Conservation (phyloP, 352 stramenopile species). For the Phytopythium boreale region DNA sequence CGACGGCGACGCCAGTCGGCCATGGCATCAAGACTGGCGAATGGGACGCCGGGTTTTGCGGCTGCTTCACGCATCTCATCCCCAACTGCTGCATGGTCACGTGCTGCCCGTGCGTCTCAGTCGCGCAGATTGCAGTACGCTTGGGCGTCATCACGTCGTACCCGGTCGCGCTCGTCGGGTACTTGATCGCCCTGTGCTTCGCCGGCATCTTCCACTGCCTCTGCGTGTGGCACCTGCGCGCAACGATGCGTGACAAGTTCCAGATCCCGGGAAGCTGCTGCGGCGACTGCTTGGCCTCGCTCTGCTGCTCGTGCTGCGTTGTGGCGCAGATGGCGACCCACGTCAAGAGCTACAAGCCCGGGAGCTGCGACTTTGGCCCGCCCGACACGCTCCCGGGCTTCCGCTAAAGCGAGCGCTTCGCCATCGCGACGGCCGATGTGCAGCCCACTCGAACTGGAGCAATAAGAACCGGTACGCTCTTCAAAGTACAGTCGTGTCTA, state of each 20-base stretch:
- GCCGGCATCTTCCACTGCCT: slow-evolving; percentile 8
- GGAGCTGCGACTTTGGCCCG: slow-evolving; percentile 21
- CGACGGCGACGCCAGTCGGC: background rate
- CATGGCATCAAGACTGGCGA: slow-evolving; percentile 1
- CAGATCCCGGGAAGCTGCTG: slow-evolving; percentile 32
- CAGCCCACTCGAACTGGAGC: no score
- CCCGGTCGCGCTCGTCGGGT: slow-evolving; percentile 1
- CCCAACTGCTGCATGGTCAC: slow-evolving; percentile 21
- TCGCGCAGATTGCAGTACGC: slow-evolving; percentile 14
- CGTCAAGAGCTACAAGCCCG: no score
- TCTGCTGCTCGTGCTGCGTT: slow-evolving; percentile 35
- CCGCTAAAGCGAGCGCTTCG: background rate
- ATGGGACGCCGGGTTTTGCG: slow-evolving; percentile 17
- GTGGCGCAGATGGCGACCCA: slow-evolving; percentile 46
- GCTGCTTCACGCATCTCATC: slow-evolving; percentile 13
- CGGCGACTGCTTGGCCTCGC: slow-evolving; percentile 25
- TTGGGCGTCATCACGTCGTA: slow-evolving; percentile 13
- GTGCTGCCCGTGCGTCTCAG: slow-evolving; percentile 21
- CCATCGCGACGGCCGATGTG: no score
- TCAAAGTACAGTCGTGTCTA: no score
- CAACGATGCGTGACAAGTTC: slow-evolving; percentile 25
- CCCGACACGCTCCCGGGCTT: slow-evolving; percentile 5
- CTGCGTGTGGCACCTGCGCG: slow-evolving; percentile 25
- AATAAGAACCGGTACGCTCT: no score
- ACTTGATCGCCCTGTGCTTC: slow-evolving; percentile 7